Evolutionary conservation across 2,329 filamentous ascomycete genomes (phyloP).

Genomic region (Fusarium cicatricum): DNA sequence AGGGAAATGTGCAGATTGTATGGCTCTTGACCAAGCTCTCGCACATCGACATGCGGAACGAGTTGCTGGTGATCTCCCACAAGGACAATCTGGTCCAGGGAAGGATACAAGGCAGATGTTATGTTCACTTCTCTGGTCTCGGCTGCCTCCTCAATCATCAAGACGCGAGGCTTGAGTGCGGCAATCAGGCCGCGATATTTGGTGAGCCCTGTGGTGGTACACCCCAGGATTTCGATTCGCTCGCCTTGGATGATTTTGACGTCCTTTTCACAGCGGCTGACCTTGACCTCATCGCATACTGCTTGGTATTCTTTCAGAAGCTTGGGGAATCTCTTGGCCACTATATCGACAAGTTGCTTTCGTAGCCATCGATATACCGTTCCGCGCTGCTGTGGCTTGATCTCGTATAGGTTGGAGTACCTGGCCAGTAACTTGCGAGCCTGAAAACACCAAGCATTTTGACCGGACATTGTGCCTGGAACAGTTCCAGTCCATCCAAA

Average conservation of each 20-base stretch:
- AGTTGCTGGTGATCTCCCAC: constrained; percentile 86
- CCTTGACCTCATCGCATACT: constrained; percentile 61
- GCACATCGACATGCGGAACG: constrained; percentile 71
- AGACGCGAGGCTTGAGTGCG: constrained; percentile 69
- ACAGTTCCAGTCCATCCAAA: constrained; percentile 31
- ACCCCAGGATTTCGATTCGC: constrained; percentile 63
- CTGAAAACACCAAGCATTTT: constrained; percentile 18
- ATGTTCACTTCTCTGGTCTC: constrained; percentile 75
- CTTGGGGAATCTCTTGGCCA: constrained; percentile 57
- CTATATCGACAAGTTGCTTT: constrained; percentile 57
- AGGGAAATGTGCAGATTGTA: constrained; percentile 77
- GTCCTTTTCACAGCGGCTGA: constrained; percentile 67
- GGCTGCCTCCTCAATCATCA: constrained; percentile 83
- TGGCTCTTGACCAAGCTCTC: constrained; percentile 64
- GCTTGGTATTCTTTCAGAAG: constrained; percentile 59
- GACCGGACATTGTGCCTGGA: constrained; percentile 6
- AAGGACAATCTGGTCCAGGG: constrained; percentile 62
- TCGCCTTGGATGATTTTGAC: constrained; percentile 50
- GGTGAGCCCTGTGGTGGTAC: constrained; percentile 81
- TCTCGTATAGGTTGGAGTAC: constrained; percentile 65
- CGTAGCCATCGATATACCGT: constrained; percentile 73
- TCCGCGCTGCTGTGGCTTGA: constrained; percentile 64
- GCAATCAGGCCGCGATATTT: constrained; percentile 79
- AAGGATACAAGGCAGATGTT: constrained; percentile 59
- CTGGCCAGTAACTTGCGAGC: constrained; percentile 21